Evolutionary conservation across 2,329 filamentous ascomycete species (phyloP).

Genomic region (Diatrype stigma): DNA sequence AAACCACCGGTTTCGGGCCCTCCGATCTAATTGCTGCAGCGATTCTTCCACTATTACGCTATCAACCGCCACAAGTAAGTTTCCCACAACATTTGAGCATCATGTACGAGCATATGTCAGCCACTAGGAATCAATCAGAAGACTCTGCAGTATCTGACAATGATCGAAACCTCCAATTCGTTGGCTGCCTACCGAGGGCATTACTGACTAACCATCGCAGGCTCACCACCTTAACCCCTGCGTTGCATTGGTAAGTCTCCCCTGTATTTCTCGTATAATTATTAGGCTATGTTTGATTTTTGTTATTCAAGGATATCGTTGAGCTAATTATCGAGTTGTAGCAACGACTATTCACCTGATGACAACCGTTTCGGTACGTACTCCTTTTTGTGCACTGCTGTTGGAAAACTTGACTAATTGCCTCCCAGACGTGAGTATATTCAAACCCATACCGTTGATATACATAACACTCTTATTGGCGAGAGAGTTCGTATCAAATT

Average conservation of each 20-base stretch:
- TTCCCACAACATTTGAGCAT: background rate
- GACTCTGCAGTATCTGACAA: too few species aligned
- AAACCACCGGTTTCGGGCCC: background rate
- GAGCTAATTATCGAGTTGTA: background rate
- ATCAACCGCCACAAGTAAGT: slow-evolving; percentile 60
- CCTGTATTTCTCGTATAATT: too few species aligned
- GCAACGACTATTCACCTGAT: slow-evolving; percentile 34
- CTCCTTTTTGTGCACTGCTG: background rate
- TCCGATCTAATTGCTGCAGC: slow-evolving; percentile 7
- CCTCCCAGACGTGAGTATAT: background rate
- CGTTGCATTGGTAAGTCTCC: slow-evolving; percentile 37
- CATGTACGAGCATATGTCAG: background rate
- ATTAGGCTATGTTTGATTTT: too few species aligned
- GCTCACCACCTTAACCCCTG: slow-evolving; percentile 57
- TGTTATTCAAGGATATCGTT: too few species aligned
- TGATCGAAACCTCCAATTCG: too few species aligned
- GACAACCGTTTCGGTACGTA: slow-evolving; percentile 34
- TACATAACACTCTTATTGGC: too few species aligned
- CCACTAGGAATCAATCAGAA: too few species aligned
- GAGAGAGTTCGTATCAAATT: background rate
- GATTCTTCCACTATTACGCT: slow-evolving; percentile 51
- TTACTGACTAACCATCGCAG: background rate
- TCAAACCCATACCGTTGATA: too few species aligned
- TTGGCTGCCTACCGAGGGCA: too few species aligned
- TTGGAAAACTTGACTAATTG: background rate